Conservation (phyloP, 208 protist species). For the Wallacemonas collosoma region DNA sequence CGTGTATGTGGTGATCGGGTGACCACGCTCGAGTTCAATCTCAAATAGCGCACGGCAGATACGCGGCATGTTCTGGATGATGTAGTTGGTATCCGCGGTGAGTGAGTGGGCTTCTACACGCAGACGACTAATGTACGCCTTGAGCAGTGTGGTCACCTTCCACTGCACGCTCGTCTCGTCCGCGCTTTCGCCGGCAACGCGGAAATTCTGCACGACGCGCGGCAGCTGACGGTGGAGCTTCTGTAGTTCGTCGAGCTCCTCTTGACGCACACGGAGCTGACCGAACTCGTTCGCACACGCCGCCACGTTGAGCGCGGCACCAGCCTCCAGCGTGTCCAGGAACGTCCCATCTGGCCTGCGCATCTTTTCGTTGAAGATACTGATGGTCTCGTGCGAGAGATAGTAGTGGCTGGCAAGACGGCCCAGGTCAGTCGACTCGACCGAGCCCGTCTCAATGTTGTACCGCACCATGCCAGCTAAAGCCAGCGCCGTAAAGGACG, state of each 20-base stretch:
- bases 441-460: conserved; percentile 95
- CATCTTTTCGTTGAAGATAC: conserved; percentile 95
- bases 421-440: conserved; percentile 96
- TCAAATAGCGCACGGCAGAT: conserved; percentile 98
- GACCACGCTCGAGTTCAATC: conserved; percentile 94
- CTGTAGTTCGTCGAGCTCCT: conserved; percentile 95
- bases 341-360: conserved; percentile 82
- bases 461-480: conserved; percentile 96
- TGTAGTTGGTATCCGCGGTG: conserved; percentile 95
- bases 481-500: conserved; percentile 94
- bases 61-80: conserved; percentile 95
- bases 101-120: conserved; percentile 91
- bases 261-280: conserved; percentile 95
- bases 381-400: conserved; percentile 95
- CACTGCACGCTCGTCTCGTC: conserved; percentile 91
- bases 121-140: conserved; percentile 94
- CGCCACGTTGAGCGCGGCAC: conserved; percentile 93
- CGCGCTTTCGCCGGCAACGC: conserved; percentile 71
- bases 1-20: conserved; percentile 81
- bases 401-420: conserved; percentile 98
- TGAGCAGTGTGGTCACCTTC: conserved; percentile 97
- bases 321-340: conserved; percentile 85
- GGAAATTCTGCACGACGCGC: conserved; percentile 64
- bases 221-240: conserved; percentile 73
- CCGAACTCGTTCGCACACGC: conserved; percentile 96